phyloP scores from a whole-genome alignment of 164 flowering plant genomes.

The Vitis rupestris region DNA sequence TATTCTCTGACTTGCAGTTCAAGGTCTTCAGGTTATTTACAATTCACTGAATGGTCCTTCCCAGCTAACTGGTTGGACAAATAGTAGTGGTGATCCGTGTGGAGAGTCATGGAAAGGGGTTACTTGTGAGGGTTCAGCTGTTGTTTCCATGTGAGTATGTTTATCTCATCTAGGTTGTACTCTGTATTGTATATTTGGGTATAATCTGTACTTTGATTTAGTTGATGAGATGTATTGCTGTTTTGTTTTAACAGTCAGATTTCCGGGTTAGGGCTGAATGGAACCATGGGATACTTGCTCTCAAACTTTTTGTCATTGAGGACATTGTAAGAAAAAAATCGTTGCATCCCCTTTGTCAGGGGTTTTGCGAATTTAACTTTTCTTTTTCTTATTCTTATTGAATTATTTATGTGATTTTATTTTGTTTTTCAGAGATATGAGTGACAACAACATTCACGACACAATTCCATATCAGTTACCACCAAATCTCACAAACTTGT shows the following conservation, averaged over 20 bases:
- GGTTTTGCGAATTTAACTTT: background rate
- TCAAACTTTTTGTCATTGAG: conserved; percentile 52
- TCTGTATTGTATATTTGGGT: background rate
- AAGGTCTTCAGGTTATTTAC: conserved; percentile 69
- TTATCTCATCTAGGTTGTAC: background rate
- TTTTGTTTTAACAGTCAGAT: conserved; percentile 46
- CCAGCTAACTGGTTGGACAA: conserved; percentile 78
- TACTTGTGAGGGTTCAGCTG: conserved; percentile 70
- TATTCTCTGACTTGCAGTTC: conserved; percentile 39
- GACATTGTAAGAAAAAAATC: conserved; percentile 54
- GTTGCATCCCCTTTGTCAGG: conserved; percentile 3
- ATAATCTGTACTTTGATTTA: conserved; percentile 3
- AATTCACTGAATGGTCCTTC: conserved; percentile 65
- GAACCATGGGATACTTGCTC: conserved; percentile 85
- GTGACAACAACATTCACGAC: conserved; percentile 77
- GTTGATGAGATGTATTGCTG: conserved; percentile 6
- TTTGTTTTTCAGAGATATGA: conserved; percentile 66
- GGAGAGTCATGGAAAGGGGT: conserved; percentile 87
- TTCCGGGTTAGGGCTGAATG: conserved; percentile 74
- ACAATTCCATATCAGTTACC: conserved; percentile 86
- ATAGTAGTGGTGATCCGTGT: conserved; percentile 87
- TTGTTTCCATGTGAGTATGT: conserved; percentile 63
- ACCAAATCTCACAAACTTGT: conserved; percentile 83
- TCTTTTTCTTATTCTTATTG: conserved; percentile 1
- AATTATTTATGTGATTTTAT: background rate